Evolutionary conservation across 768 basidiomycete species (phyloP), one percentile per base, ranked within the genome.

Genomic region (Kwoniella sp.): DNA sequence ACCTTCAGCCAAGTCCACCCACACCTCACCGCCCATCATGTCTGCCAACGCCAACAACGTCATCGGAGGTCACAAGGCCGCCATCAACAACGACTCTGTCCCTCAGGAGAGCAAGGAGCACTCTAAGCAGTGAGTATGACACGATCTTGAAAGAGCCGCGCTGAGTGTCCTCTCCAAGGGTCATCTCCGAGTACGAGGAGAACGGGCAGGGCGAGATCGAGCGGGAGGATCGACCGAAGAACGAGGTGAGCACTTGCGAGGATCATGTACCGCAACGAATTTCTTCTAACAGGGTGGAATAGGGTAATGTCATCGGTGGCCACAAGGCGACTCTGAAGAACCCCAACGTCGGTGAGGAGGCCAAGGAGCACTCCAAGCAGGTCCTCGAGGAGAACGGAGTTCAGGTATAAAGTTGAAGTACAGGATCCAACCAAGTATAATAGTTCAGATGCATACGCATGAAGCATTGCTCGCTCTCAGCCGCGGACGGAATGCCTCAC

Each of bases 241-340:
- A 65, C 38, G 62, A 63, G 28, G 60, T 57, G 38, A 38, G 59
- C 29, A 29, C 4, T 15, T 42, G 27, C n/a, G 6, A 19, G 3
- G 26, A 32, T 11, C 14, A 19, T 46, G 27, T 4, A n/a, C 3
- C 28, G 22, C 25, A 8, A 26, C 12, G 22, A 11, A 26, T 4
- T 11, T 6, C 15, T 27, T 19, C 11, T 34, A 15, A 14, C 19
- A 7, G n/a, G 20, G 14, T 15, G 8, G 17, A 5, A 10, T 23
- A 59, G 57, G 46, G 47, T 38, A 65, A 62, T 58, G 81, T 84
- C 40, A 52, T 71, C 36, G 68, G 70, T 17, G 70, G 70, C 5
- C 63, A 71, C 65, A 69, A 69, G 51, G 69, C 71, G 29, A 66
- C 70, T 11, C 52, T 73, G 29, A 56, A 63, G 28, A 71, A 73